Base-by-base conservation (phyloP, 306 rosid species). In the Sphenostylis stenocarpa region DNA sequence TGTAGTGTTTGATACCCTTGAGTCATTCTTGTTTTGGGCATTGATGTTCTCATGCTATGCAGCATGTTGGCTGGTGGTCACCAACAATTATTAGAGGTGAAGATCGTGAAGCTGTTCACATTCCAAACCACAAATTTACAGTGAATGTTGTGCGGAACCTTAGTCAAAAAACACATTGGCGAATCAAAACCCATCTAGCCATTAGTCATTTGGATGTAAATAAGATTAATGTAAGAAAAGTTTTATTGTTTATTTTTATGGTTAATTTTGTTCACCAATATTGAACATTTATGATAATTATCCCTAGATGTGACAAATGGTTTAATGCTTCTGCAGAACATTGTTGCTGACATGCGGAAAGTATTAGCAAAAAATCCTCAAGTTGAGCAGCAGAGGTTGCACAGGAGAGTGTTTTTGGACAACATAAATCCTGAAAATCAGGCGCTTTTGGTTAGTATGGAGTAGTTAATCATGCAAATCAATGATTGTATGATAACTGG, bases 31-130 rank as follows among this genome's bases (percentile, higher is more conserved):
- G 1, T 7, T 7, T n/a, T 51, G 44, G 39, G 60, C 66, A 58
- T 74, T 73, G 77, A 70, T 80, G 55, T 70, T 78, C 62, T 83
- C 73, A 33, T 88, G 29, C 20, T 67, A 73, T 83, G 78, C 82
- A 95, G 98, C 97, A 95, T 75, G 97, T 95, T 76, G 98, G 98
- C 52, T 95, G 98, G 98, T 95, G 98, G 97, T 95, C 98, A 24
- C 97, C 98, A 11, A 95, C 98, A 61, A 85, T 94, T 72, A 78
- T 94, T 23, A 88, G 98, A 86, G 98, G 98, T 70, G 98, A 94
- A 89, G 96, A 91, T 75, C 93, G 98, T 79, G 98, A 94, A 88
- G 98, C 98, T 45, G 88, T 94, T 79, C 97, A 94, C 87, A 89
- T 94, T 80, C 98, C 98, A 70, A 94, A 94, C 88, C 98, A 94